These are phyloP conservation scores for Tolypocladium tundrense DNA, from an alignment of 2,329 filamentous ascomycete species.

Conservation along the genomic window DNA sequence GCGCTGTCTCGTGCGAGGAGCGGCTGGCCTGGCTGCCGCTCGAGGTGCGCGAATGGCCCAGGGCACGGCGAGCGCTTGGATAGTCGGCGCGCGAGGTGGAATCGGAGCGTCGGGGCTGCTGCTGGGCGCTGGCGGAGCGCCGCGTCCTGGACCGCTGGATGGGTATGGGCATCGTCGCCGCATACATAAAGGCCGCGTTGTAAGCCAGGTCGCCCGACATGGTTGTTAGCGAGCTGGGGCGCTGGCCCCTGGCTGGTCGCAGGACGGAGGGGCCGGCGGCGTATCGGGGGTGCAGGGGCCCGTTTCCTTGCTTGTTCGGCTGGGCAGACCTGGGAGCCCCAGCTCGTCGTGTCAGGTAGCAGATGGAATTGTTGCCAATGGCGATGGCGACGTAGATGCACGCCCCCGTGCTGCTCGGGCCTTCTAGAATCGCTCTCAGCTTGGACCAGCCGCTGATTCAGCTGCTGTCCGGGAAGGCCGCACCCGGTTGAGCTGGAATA, in stretches of 20 bases:
- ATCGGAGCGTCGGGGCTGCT: constrained; percentile 5
- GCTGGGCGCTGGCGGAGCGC: constrained; percentile 1
- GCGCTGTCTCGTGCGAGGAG: constrained; percentile 9
- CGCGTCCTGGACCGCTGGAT: constrained; percentile 1
- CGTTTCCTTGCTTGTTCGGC: neutral
- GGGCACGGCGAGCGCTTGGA: neutral
- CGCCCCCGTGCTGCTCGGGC: neutral
- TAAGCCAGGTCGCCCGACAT: constrained; percentile 2
- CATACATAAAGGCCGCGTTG: constrained; percentile 3
- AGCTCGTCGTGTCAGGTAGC: neutral
- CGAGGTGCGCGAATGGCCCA: constrained; percentile 18
- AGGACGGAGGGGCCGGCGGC: neutral
- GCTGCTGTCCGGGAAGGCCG: too few species aligned
- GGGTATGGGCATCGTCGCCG: constrained; percentile 16
- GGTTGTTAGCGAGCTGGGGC: neutral
- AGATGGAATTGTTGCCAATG: neutral
- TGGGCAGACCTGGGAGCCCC: neutral
- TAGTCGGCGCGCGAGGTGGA: constrained; percentile 3
- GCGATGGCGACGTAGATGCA: neutral
- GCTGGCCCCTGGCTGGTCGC: constrained; percentile 1
- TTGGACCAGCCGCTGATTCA: neutral
- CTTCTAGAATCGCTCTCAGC: neutral
- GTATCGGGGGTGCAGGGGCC: neutral
- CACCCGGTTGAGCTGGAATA: neutral
- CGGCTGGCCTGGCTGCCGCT: constrained; percentile 17